phyloP scores from a whole-genome alignment of 306 rosid species.

The Purshia tridentata region DNA sequence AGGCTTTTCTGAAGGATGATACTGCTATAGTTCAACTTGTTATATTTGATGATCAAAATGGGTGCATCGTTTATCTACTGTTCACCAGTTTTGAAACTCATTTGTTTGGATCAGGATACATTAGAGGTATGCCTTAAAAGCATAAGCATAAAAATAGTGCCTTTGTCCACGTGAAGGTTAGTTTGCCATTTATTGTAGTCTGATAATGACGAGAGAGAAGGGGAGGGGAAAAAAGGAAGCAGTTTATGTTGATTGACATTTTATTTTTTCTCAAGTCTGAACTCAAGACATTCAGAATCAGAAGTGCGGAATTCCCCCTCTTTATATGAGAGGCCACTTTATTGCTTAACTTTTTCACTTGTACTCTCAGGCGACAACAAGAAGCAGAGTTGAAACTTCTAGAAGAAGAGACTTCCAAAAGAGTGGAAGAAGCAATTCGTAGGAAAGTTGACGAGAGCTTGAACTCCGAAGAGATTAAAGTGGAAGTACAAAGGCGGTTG shows the following conservation, averaged over 20 bases:
- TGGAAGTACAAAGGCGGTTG: constrained; percentile 59
- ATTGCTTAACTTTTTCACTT: constrained; percentile 38
- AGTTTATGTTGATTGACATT: constrained; percentile 30
- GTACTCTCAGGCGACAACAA: constrained; percentile 53
- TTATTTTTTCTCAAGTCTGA: constrained; percentile 27
- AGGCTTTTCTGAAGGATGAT: constrained; percentile 98
- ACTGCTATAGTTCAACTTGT: constrained; percentile 95
- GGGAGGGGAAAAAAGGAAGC: constrained; percentile 16
- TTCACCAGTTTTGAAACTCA: constrained; percentile 94
- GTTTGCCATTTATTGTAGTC: constrained; percentile 65
- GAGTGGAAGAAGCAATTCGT: constrained; percentile 76
- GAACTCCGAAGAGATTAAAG: constrained; percentile 56
- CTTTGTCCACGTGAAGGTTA: constrained; percentile 80
- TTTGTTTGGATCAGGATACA: constrained; percentile 98
- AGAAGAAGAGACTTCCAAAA: constrained; percentile 79
- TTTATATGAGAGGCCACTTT: constrained; percentile 35
- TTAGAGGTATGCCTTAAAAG: constrained; percentile 99
- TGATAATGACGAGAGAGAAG: constrained; percentile 21
- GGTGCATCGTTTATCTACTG: constrained; percentile 92
- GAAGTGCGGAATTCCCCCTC: constrained; percentile 26
- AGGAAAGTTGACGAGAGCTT: constrained; percentile 74
- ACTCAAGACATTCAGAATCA: constrained; percentile 31
- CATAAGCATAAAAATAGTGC: constrained; percentile 71
- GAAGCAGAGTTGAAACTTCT: constrained; percentile 70
- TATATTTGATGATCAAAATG: constrained; percentile 95